Percentiles rank a stretch among this genome's conserved stretches.
phyloP scores from a whole-genome alignment of 1,139 yeast species.

The Nematodospora anomalae region DNA sequence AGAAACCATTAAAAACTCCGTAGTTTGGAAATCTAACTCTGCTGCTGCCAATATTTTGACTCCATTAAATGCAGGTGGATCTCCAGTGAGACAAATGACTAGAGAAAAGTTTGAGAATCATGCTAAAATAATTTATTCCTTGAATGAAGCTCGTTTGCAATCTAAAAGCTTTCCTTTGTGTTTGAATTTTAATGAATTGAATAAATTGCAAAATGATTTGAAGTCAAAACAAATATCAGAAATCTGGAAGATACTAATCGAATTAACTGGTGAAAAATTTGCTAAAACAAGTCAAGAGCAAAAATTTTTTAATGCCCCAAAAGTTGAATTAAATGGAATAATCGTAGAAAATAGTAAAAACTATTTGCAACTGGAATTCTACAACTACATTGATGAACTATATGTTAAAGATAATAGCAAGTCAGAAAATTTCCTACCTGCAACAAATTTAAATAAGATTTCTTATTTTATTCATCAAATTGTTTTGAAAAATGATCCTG shows the following conservation, averaged over 20 bases:
- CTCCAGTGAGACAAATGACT: constrained; percentile 34
- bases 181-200: constrained; percentile 53
- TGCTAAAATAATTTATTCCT: constrained; percentile 67
- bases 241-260: constrained; percentile 59
- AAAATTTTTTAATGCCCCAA: constrained; percentile 40
- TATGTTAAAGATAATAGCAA: constrained; percentile 62
- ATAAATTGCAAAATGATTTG: constrained; percentile 50
- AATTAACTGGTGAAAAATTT: constrained; percentile 38
- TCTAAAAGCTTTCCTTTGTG: constrained; percentile 51
- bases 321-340: constrained; percentile 41
- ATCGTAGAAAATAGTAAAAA: constrained; percentile 58
- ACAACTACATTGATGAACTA: constrained; percentile 68
- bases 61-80: constrained; percentile 25
- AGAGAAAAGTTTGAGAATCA: constrained; percentile 69
- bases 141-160: constrained; percentile 68
- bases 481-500: constrained; percentile 39
- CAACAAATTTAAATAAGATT: constrained; percentile 71
- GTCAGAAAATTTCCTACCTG: constrained; percentile 45
- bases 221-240: constrained; percentile 66
- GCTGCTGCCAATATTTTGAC: constrained; percentile 39
- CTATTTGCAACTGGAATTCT: constrained; percentile 75
- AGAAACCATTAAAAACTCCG: constrained; percentile 18
- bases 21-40: constrained; percentile 39
- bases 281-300: constrained; percentile 45
- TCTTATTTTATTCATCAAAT: constrained; percentile 61